Evolutionary conservation across 768 basidiomycete genomes (phyloP), one percentile per base, ranked within the genome.

Genomic region (Kwoniella sp.): DNA sequence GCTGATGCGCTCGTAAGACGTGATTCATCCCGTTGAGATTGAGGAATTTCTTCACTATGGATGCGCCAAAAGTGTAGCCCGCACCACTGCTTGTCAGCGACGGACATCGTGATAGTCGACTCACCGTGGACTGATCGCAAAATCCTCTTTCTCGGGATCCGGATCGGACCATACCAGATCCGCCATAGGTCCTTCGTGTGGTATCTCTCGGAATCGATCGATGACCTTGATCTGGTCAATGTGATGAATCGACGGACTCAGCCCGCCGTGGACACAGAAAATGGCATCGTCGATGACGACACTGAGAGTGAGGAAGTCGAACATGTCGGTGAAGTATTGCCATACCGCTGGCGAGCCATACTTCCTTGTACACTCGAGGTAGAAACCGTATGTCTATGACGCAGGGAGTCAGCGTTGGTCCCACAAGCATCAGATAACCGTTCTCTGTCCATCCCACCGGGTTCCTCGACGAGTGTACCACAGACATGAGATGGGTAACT

Each of bases 241-340:
- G 46, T 92, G 94, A 78, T 99, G 96, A 73, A 99, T 95, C 24
- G 94, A 97, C 40, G 96, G 96, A 27, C 93, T 96, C 36, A 99
- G 85, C 92, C 95, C 95, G 72, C 96, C 96, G 71, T 99, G 96
- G 10, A 99, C 95, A 73, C 96, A 99, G 80, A 99, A 97, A 85
- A 99, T 97, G 75, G 88, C 88, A 83, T 99, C 93, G 82, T 99
- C 96, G 72, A 99, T 97, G 66, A 99, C 96, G 60, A 95, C 94
- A 33, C 91, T 93, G 60, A 99, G 83, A 12, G 96, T 98, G 70
- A 99, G 82, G 83, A 93, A 99, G 83, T 99, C 96, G 81, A 99
- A 99, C 95, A 99, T 96, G 82, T 99, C 96, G 64, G 96, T 99
- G 76, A 99, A 98, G 81, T 98, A 97, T 26, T 92, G 93, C 96